Evolutionary conservation across 176 grass and related monocot genomes (phyloP), one percentile per base, ranked within the genome.

Genomic region (Oryza longistaminata): DNA sequence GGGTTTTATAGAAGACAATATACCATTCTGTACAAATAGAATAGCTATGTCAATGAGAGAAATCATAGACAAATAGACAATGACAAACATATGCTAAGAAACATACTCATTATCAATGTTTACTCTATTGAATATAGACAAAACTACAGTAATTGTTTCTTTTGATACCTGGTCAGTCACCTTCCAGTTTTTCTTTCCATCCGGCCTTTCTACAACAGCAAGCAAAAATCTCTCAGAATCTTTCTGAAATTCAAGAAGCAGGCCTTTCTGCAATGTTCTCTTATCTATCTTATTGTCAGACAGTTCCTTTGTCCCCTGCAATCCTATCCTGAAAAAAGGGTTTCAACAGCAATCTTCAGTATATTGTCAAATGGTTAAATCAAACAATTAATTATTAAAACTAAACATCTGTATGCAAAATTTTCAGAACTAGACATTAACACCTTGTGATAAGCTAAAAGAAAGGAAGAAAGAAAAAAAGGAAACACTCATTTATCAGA

Each of bases 181-280:
- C 42, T 94, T 78, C 96, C 93, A 96, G 81, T 96, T 95, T 89
- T 96, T 96, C 93, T 96, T 99, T 65, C 93, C 93, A 76, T 99
- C 93, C 2, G 93, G 90, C 74, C 89, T 96, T 85, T 92, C 87
- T 5, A 87, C 96, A 77, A 99, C 86, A 48, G 90, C 93, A 39
- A 99, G 88, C 84, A 94, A 85, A 72, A 70, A 77, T 92, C 94
- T 90, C 75, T 99, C 79, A 9, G 96, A 86, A 80, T 96, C 96
- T 81, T 99, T 99, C 37, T 89, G 85, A 84, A 99, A 99, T 86
- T 99, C 96, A 60, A 99, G 89, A 35, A 99, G 78, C 48, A 89
- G 68, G 25, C 96, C 96, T 88, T 96, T 96, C 61, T 87, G 85
- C 83, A 99, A 86, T n/a, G 77, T 85, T 73, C 19, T 89, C 60